phyloP scores from a whole-genome alignment of 2,329 filamentous ascomycete genomes.

The Aspergillus sp. region DNA sequence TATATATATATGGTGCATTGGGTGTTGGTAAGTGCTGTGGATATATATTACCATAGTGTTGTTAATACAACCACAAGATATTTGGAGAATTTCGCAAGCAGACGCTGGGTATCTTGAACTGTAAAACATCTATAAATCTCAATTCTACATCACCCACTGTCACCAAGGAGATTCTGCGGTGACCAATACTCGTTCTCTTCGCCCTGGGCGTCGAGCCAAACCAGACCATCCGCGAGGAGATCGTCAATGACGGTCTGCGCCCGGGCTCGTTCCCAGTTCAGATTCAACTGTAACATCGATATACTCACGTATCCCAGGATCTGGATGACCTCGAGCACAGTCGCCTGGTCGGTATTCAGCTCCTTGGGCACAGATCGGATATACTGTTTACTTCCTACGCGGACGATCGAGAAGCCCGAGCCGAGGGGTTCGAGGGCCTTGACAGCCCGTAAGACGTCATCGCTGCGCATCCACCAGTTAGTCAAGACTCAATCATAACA shows the following conservation, averaged over 20 bases:
- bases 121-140: neutral
- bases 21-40: neutral
- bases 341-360: conserved; percentile 89
- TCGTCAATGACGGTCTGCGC: conserved; percentile 91
- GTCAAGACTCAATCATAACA: neutral
- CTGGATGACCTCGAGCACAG: conserved; percentile 87
- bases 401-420: conserved; percentile 80
- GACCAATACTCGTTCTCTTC: conserved; percentile 91
- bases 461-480: conserved; percentile 47
- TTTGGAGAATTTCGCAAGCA: too few relatives aligned
- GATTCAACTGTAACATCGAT: conserved; percentile 81
- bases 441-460: conserved; percentile 88
- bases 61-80: too few relatives aligned
- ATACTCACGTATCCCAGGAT: conserved; percentile 86
- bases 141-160: conserved; percentile 28
- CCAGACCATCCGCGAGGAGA: conserved; percentile 79
- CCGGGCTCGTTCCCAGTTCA: conserved; percentile 79
- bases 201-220: conserved; percentile 89
- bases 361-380: conserved; percentile 93
- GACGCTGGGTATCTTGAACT: neutral
- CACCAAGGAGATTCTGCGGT: conserved; percentile 45
- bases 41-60: neutral
- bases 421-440: conserved; percentile 83
- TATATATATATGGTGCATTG: neutral
- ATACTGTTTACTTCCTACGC: conserved; percentile 79